Evolutionary conservation across 1,284 basidiomycete species (phyloP).

Genomic region (Microbotryum scabiosae): DNA sequence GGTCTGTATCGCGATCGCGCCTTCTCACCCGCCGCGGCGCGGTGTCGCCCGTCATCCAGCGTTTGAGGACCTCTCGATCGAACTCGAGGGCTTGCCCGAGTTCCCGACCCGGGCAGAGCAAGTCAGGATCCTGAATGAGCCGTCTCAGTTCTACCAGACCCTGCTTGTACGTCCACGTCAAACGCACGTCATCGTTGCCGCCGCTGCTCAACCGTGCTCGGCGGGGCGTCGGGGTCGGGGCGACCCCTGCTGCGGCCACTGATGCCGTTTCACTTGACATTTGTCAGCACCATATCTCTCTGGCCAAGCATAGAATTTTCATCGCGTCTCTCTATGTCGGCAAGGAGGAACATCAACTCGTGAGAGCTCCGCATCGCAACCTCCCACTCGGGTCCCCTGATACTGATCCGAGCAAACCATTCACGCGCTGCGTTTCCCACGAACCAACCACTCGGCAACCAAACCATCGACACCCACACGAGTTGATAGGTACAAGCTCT

Average conservation of each 20-base stretch:
- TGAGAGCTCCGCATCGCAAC: conserved; percentile 37
- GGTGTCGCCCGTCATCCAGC: conserved; percentile 13
- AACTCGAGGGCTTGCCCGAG: conserved; percentile 37
- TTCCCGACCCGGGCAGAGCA: conserved; percentile 42
- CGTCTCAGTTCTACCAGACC: conserved; percentile 42
- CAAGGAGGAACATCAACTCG: conserved; percentile 58
- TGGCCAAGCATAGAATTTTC: conserved; percentile 66
- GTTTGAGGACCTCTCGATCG: conserved; percentile 9
- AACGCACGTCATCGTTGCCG: too few relatives aligned
- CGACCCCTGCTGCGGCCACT: too few relatives aligned
- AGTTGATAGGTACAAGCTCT: conserved; percentile 57
- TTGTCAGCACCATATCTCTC: conserved; percentile 48
- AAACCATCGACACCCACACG: not conserved
- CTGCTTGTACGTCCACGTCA: conserved; percentile 39
- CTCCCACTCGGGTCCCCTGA: not conserved
- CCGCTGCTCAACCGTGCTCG: too few relatives aligned
- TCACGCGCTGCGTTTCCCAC: not conserved
- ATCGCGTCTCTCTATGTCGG: conserved; percentile 80
- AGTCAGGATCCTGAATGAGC: conserved; percentile 42
- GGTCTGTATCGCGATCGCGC: too few relatives aligned
- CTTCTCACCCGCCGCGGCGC: too few relatives aligned
- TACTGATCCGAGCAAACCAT: not conserved
- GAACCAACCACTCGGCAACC: not conserved
- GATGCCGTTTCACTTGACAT: too few relatives aligned
- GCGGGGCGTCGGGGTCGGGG: too few relatives aligned